phyloP scores from a whole-genome alignment of 306 rosid species.

The Datisca glomerata region DNA sequence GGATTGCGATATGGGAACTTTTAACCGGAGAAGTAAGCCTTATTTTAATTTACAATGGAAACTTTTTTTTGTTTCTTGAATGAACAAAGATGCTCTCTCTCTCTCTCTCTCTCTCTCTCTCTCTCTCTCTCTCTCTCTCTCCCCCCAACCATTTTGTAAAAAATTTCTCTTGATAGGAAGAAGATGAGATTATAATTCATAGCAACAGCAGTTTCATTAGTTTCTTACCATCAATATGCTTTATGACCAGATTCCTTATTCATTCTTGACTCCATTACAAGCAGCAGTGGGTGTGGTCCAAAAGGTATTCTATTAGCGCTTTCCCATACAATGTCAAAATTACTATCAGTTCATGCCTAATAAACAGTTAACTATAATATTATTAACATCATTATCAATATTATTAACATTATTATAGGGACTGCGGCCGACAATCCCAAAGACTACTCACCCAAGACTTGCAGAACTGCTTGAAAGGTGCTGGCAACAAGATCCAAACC shows the following conservation, averaged over 20 bases:
- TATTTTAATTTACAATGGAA: background rate
- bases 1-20: constrained; percentile 94
- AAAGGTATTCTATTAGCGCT: constrained; percentile 50
- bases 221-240: constrained; percentile 15
- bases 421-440: constrained; percentile 75
- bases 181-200: background rate
- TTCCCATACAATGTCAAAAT: background rate
- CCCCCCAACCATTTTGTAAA: no score
- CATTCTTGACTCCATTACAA: constrained; percentile 84
- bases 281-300: constrained; percentile 99
- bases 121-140: no score
- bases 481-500: constrained; percentile 80
- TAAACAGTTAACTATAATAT: no score
- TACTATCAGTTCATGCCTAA: background rate
- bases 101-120: no score
- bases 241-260: constrained; percentile 66
- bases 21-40: constrained; percentile 78
- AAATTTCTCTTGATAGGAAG: background rate
- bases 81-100: no score
- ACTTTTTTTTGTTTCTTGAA: no score
- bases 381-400: no score
- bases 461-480: constrained; percentile 72
- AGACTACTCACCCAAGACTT: constrained; percentile 50
- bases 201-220: constrained; percentile 5
- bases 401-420: no score